phyloP scores from a whole-genome alignment of 768 basidiomycete genomes.

The Crassisporium funariophilum region DNA sequence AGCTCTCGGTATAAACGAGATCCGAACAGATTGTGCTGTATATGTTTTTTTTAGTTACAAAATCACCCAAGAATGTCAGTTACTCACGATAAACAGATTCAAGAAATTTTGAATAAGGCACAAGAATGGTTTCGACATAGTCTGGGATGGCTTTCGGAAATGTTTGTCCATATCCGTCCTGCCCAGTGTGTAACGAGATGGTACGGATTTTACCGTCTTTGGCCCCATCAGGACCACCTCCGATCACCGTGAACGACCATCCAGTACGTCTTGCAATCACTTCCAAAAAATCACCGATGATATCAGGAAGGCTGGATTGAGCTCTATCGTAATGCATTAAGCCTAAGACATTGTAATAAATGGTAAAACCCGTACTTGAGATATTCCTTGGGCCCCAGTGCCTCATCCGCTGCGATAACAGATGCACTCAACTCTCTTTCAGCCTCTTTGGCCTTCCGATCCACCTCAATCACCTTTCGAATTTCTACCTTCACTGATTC shows the following conservation, averaged over 20 bases:
- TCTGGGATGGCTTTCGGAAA: not conserved
- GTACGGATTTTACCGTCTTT: conserved; percentile 1
- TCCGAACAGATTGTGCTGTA: too few relatives aligned
- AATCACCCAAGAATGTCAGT: too few relatives aligned
- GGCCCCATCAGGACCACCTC: conserved; percentile 3
- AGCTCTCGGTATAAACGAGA: too few relatives aligned
- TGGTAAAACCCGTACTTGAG: not conserved
- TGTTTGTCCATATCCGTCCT: not conserved
- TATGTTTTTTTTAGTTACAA: too few relatives aligned
- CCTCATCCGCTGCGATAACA: not conserved
- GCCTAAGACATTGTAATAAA: not conserved
- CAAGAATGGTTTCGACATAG: not conserved
- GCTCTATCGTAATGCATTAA: conserved; percentile 1
- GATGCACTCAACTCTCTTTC: not conserved
- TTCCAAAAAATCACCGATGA: conserved; percentile 3
- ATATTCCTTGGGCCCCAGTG: not conserved
- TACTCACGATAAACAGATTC: conserved; percentile 4
- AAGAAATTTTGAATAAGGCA: conserved; percentile 6
- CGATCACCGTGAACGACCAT: conserved; percentile 11
- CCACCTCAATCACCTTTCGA: not conserved
- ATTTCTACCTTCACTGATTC: not conserved
- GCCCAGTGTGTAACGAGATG: conserved; percentile 1
- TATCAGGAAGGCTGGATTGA: not conserved
- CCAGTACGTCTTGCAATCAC: not conserved
- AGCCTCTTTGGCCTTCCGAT: not conserved